These are phyloP conservation scores for Pochonia chlamydosporia DNA, from an alignment of 2,329 filamentous ascomycete genomes.

Conservation along the genomic window DNA sequence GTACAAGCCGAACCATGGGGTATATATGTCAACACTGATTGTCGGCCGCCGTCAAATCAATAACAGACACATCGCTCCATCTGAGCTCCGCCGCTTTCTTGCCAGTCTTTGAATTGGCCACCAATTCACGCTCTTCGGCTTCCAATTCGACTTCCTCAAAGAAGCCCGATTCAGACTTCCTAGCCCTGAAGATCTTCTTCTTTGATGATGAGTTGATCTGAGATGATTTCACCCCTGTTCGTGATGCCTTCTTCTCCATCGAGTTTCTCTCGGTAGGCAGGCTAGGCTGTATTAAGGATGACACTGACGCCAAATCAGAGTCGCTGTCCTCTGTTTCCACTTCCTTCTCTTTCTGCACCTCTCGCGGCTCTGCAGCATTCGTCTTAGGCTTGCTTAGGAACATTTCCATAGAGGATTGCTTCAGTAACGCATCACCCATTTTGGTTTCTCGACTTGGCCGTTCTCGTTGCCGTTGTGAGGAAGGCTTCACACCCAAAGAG, in stretches of 20 bases:
- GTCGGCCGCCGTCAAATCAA: conserved; percentile 23
- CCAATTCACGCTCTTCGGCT: conserved; percentile 19
- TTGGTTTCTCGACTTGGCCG: background rate
- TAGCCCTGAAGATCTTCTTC: conserved; percentile 35
- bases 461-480: background rate
- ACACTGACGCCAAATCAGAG: conserved; percentile 10
- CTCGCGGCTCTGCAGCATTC: background rate
- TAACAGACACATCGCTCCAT: conserved; percentile 26
- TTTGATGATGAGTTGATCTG: conserved; percentile 12
- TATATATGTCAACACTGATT: background rate
- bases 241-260: background rate
- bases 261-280: background rate
- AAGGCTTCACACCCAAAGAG: conserved; percentile 14
- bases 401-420: conserved; percentile 28
- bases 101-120: conserved; percentile 13
- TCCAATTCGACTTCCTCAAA: conserved; percentile 26
- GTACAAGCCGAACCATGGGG: background rate
- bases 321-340: conserved; percentile 8
- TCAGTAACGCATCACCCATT: conserved; percentile 12
- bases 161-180: conserved; percentile 31
- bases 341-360: background rate
- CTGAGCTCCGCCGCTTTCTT: conserved; percentile 14
- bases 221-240: conserved; percentile 1
- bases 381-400: conserved; percentile 13
- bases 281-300: background rate